A percentile compares a stretch with the other conserved stretches of the same genome.
Evolutionary conservation across 2,329 filamentous ascomycete genomes (phyloP).

Genomic region (Apiospora malaysiana): DNA sequence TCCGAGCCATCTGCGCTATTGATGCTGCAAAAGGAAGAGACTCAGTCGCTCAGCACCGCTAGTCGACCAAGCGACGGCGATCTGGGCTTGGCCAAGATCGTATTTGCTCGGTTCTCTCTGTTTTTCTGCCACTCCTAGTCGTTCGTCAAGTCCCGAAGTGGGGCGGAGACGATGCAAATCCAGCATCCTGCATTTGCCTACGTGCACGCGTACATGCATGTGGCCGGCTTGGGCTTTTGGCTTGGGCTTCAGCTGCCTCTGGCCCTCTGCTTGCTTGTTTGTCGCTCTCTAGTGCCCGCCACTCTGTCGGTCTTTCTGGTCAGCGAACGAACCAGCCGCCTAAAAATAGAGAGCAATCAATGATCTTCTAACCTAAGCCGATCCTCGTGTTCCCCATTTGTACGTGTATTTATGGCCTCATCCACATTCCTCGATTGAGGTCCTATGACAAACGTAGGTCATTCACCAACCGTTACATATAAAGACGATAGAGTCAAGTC

Average conservation of each 20-base stretch:
- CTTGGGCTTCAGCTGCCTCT: background rate
- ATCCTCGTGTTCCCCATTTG: conserved; percentile 7
- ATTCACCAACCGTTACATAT: background rate
- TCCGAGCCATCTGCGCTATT: conserved; percentile 13
- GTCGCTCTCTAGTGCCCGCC: background rate
- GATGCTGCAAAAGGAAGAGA: background rate
- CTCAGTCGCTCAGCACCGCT: background rate
- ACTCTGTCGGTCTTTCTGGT: background rate
- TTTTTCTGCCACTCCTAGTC: conserved; percentile 6
- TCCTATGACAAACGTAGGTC: background rate
- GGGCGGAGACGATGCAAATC: conserved; percentile 1
- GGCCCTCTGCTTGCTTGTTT: background rate
- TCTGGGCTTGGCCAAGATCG: conserved; percentile 19
- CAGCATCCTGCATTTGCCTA: conserved; percentile 7
- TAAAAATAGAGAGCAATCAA: conserved; percentile 16
- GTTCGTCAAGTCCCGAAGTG: conserved; percentile 4
- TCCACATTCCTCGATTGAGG: conserved; percentile 4
- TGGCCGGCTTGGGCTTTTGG: background rate
- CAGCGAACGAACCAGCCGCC: background rate
- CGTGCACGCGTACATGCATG: background rate
- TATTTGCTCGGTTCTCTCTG: background rate
- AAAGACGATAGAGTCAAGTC: background rate
- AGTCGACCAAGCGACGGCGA: conserved; percentile 17
- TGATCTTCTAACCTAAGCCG: background rate
- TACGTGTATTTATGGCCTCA: background rate